Base-by-base conservation (phyloP, 164 flowering plant genomes). In the Annona cherimola region DNA sequence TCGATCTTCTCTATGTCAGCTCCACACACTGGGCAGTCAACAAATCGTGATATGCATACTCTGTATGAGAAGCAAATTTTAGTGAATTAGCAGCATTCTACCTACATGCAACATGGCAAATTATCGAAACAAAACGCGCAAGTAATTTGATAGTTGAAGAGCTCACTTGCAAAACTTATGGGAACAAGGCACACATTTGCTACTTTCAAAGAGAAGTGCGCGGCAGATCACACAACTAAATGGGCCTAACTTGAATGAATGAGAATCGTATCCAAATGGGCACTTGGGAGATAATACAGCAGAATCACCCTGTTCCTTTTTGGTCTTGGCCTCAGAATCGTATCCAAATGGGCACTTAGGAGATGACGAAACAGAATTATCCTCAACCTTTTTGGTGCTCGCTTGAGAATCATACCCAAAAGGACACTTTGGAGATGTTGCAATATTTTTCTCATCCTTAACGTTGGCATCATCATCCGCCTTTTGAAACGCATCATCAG, bases 11-110 rank as follows among this genome's bases (percentile, higher is more conserved):
- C 96, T 68, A 95, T 90, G 77, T 89, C 97, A 80, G 93, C 97
- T 68, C 99, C 99, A 83, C 99, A 95, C 39, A 95, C 59, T 3
- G 98, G 99, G 78, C 98, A 95, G 79, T 95, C 98, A 73, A 84
- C 88, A 69, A 90, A 93, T 41, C 92, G 89, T 35, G 89, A 88
- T 45, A 95, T 83, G 71, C 99, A 95, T 35, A 80, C 93, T 79
- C 98, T 94, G 80, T 45, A 67, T 43, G 62, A 59, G 61, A 45
- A 69, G 60, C 69, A 40, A 19, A 3, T 14, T 12, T 26, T 8
- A 4, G 42, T 14, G 3, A 3, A 42, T 20, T 26, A 42, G 14
- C 6, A 3, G 43, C 20, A 16, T 26, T 40, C 42, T n/a, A 63
- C 40, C 19, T n/a, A 8, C 65, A 20, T 12, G 41, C 3, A 67